Evolutionary conservation across 2,329 filamentous ascomycete species (phyloP), one percentile per base, ranked within the genome.

Genomic region (Talaromyces sp.): DNA sequence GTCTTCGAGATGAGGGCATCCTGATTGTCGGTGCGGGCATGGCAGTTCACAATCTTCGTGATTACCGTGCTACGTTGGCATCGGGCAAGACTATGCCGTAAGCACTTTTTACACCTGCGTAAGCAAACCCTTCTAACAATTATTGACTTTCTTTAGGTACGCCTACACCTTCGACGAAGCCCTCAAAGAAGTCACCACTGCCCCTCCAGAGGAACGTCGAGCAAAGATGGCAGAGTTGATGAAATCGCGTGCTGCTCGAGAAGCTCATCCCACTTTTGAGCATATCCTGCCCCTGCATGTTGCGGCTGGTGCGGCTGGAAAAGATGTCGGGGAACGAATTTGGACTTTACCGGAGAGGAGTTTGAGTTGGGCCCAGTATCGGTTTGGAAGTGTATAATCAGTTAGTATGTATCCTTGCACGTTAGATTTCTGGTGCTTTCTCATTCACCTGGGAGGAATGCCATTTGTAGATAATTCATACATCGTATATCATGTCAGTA

Each of bases 11-110:
- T 17, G 84, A 91, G 63, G 86, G 86, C 19, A 82, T 92, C 61
- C 81, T 89, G 58, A 87, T 93, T 66, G 85, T 93, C 54, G 86
- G 85, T 27, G 89, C 89, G 0, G 90, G 90, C 11, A 92, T 92
- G 89, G 88, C 89, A 0, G 90, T 91, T 25, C 89, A 91, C 70
- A 91, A 91, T 69, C 78, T 91, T 40, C 81, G 85, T 1, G 86
- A 90, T 68, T 60, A 86, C 70, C 78, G 77, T 19, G 29, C 22
- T 19, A 62, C 49, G n/a, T 51, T 47, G 45, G 25, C 38, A 49
- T 40, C 64, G 6, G 59, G 49, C 22, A 36, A 59, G 40, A 58
- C 19, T 29, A 65, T 65, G 64, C 53, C 64, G 64, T 65, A 53
- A 65, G 64, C 34, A 34, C 31, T 5, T 29, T 49, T 8, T 10